Percentiles rank a stretch among this genome's conserved stretches.
Conservation (phyloP, 768 basidiomycete species). For the Gyrodon lividus region DNA sequence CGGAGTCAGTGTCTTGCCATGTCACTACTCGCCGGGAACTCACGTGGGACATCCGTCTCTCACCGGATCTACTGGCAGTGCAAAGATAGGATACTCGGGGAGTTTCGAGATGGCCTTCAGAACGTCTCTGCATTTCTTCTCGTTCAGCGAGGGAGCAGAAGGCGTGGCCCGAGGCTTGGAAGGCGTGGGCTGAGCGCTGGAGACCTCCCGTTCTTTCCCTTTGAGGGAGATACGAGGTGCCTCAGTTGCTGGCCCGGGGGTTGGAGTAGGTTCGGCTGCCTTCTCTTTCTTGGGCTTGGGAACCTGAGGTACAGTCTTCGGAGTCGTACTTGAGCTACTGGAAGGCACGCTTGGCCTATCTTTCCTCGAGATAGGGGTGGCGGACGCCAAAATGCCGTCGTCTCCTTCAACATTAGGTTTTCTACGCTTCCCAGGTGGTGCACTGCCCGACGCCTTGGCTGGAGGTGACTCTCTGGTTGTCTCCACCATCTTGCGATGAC, state of each 20-base stretch:
- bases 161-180: slow-evolving; percentile 40
- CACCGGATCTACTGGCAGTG: slow-evolving; percentile 79
- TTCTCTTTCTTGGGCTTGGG: slow-evolving; percentile 50
- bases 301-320: slow-evolving; percentile 24
- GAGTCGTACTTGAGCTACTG: slow-evolving; percentile 40
- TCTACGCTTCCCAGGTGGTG: slow-evolving; percentile 55
- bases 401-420: slow-evolving; percentile 48
- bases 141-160: slow-evolving; percentile 58
- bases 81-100: slow-evolving; percentile 72
- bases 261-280: slow-evolving; percentile 25
- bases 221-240: slow-evolving; percentile 50
- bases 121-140: slow-evolving; percentile 80
- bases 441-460: slow-evolving; percentile 38
- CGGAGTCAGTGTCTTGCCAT: slow-evolving; percentile 3
- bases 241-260: slow-evolving; percentile 19
- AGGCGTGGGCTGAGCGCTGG: slow-evolving; percentile 33
- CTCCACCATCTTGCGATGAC: slow-evolving; percentile 43
- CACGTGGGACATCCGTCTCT: slow-evolving; percentile 89
- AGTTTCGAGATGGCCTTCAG: slow-evolving; percentile 58
- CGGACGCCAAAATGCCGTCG: slow-evolving; percentile 63
- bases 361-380: slow-evolving; percentile 59
- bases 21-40: slow-evolving; percentile 30
- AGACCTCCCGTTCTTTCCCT: slow-evolving; percentile 71
- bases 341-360: slow-evolving; percentile 31
- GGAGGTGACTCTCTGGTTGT: slow-evolving; percentile 37